Evolutionary conservation across 139 green algal genomes (phyloP).

Genomic region (Diplosphaera chodatii): DNA sequence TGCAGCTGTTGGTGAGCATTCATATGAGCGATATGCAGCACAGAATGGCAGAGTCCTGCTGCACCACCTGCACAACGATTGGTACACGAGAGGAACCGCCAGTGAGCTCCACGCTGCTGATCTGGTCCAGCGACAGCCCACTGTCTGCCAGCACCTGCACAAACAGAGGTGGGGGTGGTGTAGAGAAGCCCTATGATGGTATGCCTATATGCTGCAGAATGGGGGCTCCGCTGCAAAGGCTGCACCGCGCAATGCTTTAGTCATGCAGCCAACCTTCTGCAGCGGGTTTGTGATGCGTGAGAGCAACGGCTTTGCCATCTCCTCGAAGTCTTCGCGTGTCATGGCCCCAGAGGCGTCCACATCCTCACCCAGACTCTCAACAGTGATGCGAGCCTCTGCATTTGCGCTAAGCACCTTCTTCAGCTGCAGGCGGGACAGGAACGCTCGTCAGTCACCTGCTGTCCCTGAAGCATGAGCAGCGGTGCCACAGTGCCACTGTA

Average conservation of each 20-base stretch:
- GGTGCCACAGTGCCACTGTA: no score
- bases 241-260: no score
- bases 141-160: constrained; percentile 53
- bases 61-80: constrained; percentile 52
- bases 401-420: constrained; percentile 95
- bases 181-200: not conserved
- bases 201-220: no score
- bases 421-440: constrained; percentile 26
- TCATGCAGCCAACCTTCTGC: constrained; percentile 5
- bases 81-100: constrained; percentile 82
- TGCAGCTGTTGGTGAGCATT: no score
- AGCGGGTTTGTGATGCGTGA: constrained; percentile 29
- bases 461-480: no score
- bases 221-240: no score
- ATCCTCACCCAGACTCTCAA: constrained; percentile 97
- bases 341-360: constrained; percentile 68
- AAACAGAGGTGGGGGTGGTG: not conserved
- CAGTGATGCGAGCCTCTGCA: constrained; percentile 73
- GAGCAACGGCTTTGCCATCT: constrained; percentile 59
- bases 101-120: constrained; percentile 86
- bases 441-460: not conserved
- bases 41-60: constrained; percentile 31
- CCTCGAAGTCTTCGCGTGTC: constrained; percentile 83
- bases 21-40: no score
- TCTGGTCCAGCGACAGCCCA: constrained; percentile 57